Evolutionary conservation across 148 eudicot genomes (phyloP).

Genomic region (Spergularia bocconei): DNA sequence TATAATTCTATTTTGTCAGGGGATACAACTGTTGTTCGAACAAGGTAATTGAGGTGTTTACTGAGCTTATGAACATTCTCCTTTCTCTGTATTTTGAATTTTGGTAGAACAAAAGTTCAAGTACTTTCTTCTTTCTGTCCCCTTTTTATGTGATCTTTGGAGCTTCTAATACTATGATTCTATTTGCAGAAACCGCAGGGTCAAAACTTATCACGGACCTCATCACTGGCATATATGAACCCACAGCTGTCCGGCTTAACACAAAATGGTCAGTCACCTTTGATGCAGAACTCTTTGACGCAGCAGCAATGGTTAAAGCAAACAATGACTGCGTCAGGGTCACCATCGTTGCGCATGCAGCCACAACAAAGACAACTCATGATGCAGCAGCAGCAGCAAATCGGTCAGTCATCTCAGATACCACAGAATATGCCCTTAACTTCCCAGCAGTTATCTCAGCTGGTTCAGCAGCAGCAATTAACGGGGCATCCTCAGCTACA

Average conservation of each 20-base stretch:
- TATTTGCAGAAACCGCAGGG: constrained; percentile 54
- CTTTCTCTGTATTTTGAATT: constrained; percentile 6
- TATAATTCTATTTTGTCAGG: not conserved
- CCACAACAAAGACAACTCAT: constrained; percentile 53
- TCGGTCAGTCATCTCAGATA: constrained; percentile 56
- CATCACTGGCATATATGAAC: constrained; percentile 60
- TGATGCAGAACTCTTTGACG: constrained; percentile 54
- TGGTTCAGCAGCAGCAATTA: constrained; percentile 54
- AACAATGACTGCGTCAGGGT: constrained; percentile 62
- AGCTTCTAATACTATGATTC: constrained; percentile 15
- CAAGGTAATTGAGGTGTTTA: not conserved
- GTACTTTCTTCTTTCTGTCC: not conserved
- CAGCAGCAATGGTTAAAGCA: constrained; percentile 93
- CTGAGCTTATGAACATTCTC: not conserved
- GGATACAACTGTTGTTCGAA: not conserved
- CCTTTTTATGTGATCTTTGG: not conserved
- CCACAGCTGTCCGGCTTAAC: constrained; percentile 58
- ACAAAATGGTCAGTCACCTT: constrained; percentile 70
- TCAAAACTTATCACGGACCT: constrained; percentile 54
- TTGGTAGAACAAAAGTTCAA: not conserved
- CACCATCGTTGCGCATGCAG: constrained; percentile 69
- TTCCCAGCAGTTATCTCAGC: constrained; percentile 70
- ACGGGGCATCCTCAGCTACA: constrained; percentile 47
- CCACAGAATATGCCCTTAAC: constrained; percentile 60
- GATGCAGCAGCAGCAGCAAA: constrained; percentile 40